Evolutionary conservation across 1,139 yeast genomes (phyloP), one percentile per base, ranked within the genome.

Genomic region (Debaryomycetaceae sp.): DNA sequence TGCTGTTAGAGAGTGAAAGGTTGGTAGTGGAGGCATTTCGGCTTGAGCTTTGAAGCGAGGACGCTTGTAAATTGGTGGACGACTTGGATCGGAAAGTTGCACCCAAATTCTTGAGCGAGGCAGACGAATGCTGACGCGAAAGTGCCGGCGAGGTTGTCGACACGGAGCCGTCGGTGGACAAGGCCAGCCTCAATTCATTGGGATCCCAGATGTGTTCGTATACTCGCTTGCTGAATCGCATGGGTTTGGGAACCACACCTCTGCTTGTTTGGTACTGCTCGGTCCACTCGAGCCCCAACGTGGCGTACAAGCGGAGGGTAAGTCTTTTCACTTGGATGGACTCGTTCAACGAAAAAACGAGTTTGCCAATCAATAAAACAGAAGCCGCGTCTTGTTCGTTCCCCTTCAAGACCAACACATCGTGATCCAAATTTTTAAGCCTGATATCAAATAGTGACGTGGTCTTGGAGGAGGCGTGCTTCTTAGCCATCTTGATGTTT

Each of bases 361-460:
- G 78, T 16, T 76, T 76, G 4, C 98, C 98, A 1, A 81, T 62
- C 22, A 91, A 54, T 10, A 83, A 58, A 2, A 78, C 84, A 2
- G 95, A 81, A 0, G 86, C 71, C 0, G 97, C 95, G 34, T 81
- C 91, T 28, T 72, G 71, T 2, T 83, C 75, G 2, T 76, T 48
- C 1, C 98, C 98, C 45, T 89, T 81, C 23, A 91, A 56, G 4
- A 91, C 75, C 13, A 91, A 59, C 5, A 88, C 93, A 49, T 88
- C 95, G 41, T 80, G 82, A 29, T 84, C 93, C 10, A 72, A 60
- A 28, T 84, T 76, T 33, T 74, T 71, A 28, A 81, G 56, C 34
- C 88, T 60, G 40, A 81, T 75, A 37, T 78, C 84, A 46, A 78
- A 75, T 24, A 78, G 56, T 2, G 81, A 61, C 1, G 80, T 46